Conservation (phyloP, 2,329 filamentous ascomycete species). For the Nemania serpens region DNA sequence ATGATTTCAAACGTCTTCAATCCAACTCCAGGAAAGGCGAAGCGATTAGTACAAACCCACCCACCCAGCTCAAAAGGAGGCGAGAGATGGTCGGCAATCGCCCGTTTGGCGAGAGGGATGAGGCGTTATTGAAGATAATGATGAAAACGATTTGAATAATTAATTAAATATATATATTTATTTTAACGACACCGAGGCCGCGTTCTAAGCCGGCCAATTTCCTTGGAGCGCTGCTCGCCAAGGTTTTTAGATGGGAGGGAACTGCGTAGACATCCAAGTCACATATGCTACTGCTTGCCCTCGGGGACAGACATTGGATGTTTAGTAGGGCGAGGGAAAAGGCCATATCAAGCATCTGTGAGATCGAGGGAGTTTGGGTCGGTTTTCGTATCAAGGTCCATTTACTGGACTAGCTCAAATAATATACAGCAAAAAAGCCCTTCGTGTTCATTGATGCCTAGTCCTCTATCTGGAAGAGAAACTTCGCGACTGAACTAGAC, state of each 20-base stretch:
- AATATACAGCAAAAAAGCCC: conserved; percentile 43
- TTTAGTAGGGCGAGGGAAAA: not conserved
- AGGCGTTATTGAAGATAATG: too few relatives aligned
- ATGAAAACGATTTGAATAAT: too few relatives aligned
- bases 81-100: too few relatives aligned
- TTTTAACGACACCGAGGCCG: not conserved
- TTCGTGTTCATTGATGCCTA: conserved; percentile 35
- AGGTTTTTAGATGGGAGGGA: not conserved
- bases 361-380: conserved; percentile 9
- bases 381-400: conserved; percentile 30
- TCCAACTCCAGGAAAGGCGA: too few relatives aligned
- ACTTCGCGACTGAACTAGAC: conserved; percentile 32
- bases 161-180: too few relatives aligned
- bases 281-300: not conserved
- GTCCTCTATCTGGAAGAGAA: conserved; percentile 34
- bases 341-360: conserved; percentile 13
- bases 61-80: too few relatives aligned
- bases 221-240: not conserved
- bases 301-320: not conserved
- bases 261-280: not conserved
- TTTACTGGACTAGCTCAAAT: conserved; percentile 42
- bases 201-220: not conserved
- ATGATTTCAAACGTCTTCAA: too few relatives aligned
- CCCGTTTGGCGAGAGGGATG: too few relatives aligned
- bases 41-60: too few relatives aligned